Conservation (phyloP, 495 filamentous ascomycete genomes). For the Coniosporium apollinis region DNA sequence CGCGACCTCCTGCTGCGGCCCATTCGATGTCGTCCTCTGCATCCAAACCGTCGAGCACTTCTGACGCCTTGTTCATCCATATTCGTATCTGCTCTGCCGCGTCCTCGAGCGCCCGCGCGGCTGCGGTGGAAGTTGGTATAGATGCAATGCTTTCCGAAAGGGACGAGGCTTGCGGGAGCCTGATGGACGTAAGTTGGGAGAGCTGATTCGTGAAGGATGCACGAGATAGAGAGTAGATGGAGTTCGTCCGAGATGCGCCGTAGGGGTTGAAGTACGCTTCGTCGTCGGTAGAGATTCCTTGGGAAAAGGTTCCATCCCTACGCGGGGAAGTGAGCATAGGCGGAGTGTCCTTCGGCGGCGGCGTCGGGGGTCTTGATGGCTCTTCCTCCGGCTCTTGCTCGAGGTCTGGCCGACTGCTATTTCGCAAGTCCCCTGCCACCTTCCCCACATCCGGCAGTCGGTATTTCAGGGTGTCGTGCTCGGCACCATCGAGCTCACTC, state of each 20-base stretch:
- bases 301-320: constrained; percentile 3
- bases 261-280: constrained; percentile 36
- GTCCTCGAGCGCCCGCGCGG: constrained; percentile 56
- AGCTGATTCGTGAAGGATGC: constrained; percentile 84
- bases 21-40: constrained; percentile 95
- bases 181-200: constrained; percentile 67
- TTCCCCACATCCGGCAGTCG: constrained; percentile 46
- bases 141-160: constrained; percentile 65
- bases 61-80: constrained; percentile 81
- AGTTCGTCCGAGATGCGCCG: constrained; percentile 42
- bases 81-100: constrained; percentile 79
- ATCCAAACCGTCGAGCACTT: constrained; percentile 70
- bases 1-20: constrained; percentile 82
- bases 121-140: constrained; percentile 64
- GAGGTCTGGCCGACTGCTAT: constrained; percentile 17
- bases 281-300: constrained; percentile 21
- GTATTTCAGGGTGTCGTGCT: constrained; percentile 49
- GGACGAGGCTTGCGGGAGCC: constrained; percentile 64
- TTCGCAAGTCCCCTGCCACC: constrained; percentile 35
- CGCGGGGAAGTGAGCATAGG: constrained; percentile 21
- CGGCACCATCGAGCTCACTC: constrained; percentile 21
- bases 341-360: constrained; percentile 15
- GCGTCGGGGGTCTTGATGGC: constrained; percentile 8
- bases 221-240: constrained; percentile 77
- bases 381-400: constrained; percentile 23